Base-by-base conservation (phyloP, 2,329 filamentous ascomycete genomes). In the Trichoderma sp. region DNA sequence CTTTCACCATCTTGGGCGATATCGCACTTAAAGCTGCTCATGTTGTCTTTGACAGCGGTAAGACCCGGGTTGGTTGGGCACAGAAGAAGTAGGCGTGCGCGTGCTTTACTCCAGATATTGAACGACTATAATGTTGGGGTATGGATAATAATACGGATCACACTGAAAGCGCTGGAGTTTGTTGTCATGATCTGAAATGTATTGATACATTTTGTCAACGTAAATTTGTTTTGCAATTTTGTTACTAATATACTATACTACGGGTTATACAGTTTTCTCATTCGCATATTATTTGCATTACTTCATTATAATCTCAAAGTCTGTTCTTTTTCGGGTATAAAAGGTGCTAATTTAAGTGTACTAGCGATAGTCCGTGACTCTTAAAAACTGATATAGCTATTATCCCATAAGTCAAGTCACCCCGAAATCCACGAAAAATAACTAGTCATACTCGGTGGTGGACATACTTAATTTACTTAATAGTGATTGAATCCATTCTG, bases 21-120 rank as follows among this genome's bases (percentile, higher is more conserved):
- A 81, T 87, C 70, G 84, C 87, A 72, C 86, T 87, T 78, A 87
- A 87, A 78, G 83, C 84, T 39, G 83, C 86, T 70, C 86, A 86
- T 71, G 83, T 87, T 15, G 84, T 82, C n/a, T 87, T 87, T 74
- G 83, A 87, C 71, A 81, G 78, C 39, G 84, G 84, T 56, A 85
- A 87, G 74, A 83, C 80, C 73, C 80, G 81, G 4, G 75, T 87
- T 22, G 84, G 84, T 25, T 74, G 71, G 72, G 72, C 72, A 22
- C 67, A 63, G 35, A 71, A 71, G 67, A 58, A 64, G n/a, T 64
- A 64, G 39, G 9, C 7, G 32, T 9, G 27, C 13, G 6, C 4
- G 8, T 37, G 22, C 19, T 64, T 4, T 2, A 29, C 17, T 50
- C 19, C 19, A 13, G 42, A 48, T 48, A 12, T 10, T 48, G 1